Evolutionary conservation across 2,329 filamentous ascomycete species (phyloP).

Genomic region (Aspergillus sojae): DNA sequence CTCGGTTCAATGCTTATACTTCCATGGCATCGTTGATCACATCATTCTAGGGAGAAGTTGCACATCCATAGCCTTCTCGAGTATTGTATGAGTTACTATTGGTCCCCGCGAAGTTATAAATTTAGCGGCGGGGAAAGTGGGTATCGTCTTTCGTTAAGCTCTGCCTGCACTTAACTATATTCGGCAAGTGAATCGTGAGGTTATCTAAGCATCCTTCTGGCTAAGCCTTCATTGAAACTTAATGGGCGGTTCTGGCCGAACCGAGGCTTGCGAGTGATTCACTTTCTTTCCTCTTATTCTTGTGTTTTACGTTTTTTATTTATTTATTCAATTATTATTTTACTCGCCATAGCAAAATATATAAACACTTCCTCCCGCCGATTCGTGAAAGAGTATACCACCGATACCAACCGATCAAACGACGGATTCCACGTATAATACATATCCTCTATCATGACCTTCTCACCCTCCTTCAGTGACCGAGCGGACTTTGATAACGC

Average conservation of each 20-base stretch:
- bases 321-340: no score
- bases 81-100: neutral
- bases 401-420: neutral
- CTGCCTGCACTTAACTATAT: neutral
- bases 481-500: constrained; percentile 21
- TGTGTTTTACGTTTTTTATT: neutral
- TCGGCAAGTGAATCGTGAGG: neutral
- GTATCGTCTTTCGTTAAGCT: neutral
- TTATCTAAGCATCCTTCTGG: neutral
- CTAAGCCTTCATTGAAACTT: neutral
- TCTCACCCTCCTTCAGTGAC: constrained; percentile 16
- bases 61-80: neutral
- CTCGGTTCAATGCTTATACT: neutral
- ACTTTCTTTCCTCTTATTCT: no score
- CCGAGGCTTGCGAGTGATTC: neutral
- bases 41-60: neutral
- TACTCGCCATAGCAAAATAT: neutral
- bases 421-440: neutral
- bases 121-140: neutral
- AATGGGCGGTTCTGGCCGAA: neutral
- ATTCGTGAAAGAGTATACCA: neutral
- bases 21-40: neutral
- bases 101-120: neutral
- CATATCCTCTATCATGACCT: neutral
- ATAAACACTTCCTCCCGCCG: neutral